Evolutionary conservation across 2,329 filamentous ascomycete genomes (phyloP), one percentile per base, ranked within the genome.

Genomic region (Thielaviopsis ethacetica): DNA sequence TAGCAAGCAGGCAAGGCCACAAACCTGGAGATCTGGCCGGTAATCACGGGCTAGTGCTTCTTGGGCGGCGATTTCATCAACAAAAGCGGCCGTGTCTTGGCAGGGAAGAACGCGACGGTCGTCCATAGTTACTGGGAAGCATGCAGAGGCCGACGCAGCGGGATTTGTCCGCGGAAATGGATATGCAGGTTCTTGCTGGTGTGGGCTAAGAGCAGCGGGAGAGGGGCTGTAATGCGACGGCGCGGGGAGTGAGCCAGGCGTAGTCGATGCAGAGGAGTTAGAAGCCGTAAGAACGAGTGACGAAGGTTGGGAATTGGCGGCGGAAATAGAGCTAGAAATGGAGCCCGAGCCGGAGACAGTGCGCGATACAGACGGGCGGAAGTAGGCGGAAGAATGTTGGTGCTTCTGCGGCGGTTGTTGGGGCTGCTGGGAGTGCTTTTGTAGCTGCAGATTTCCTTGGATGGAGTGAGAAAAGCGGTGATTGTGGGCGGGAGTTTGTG

Each of bases 21-120:
- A 66, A 70, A 83, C 81, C 71, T 79, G 71, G 50, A 79, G 69
- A n/a, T 75, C 70, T 6, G 80, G 79, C 62, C 78, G 75, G 66
- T 81, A 84, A 47, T 80, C 75, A 59, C 76, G 71, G 10, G 81
- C 81, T 30, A 81, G 76, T 53, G 77, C 78, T 68, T 84, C 79
- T 68, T 84, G 81, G 57, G 79, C 80, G 49, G 73, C 75, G 57
- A 82, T 69, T 62, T 77, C 77, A 63, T 74, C 69, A 52, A 58
- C 62, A 53, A 62, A 54, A 24, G 50, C 49, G n/a, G 56, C 24
- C n/a, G 59, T 38, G 10, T 53, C 38, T n/a, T 44, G 38, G 7
- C 38, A 3, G 2, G 64, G 61, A 17, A 63, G 57, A 53, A 73
- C 59, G 47, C 55, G 59, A 26, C 19, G 22, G 52, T 21, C 49